Conservation (phyloP, 1,139 yeast species). For the Suhomyces coccinellae region DNA sequence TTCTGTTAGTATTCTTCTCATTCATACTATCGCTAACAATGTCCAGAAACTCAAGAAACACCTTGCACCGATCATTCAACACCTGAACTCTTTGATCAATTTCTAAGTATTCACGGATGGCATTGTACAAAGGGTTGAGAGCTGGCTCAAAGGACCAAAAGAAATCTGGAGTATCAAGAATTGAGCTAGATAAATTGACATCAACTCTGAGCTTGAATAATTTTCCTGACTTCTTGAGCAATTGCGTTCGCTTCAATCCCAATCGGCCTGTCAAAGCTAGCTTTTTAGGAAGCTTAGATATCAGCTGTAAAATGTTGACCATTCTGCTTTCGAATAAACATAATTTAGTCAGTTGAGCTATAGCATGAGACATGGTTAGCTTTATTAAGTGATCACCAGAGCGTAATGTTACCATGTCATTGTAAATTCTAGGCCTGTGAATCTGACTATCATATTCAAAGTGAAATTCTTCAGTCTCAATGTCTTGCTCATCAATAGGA, state of each 20-base stretch:
- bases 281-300: slow-evolving; percentile 83
- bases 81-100: slow-evolving; percentile 94
- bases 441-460: slow-evolving; percentile 84
- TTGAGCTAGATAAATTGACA: slow-evolving; percentile 86
- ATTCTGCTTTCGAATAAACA: slow-evolving; percentile 90
- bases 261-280: slow-evolving; percentile 86
- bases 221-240: slow-evolving; percentile 84
- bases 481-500: slow-evolving; percentile 84
- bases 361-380: slow-evolving; percentile 91
- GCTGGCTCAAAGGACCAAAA: slow-evolving; percentile 98
- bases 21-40: slow-evolving; percentile 93
- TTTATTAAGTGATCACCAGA: slow-evolving; percentile 93
- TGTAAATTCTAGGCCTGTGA: slow-evolving; percentile 84
- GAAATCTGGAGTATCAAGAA: slow-evolving; percentile 91
- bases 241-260: slow-evolving; percentile 75
- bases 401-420: slow-evolving; percentile 88
- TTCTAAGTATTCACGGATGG: slow-evolving; percentile 88
- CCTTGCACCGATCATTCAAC: slow-evolving; percentile 88
- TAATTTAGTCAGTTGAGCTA: slow-evolving; percentile 92
- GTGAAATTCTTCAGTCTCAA: slow-evolving; percentile 93
- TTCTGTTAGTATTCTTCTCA: slow-evolving; percentile 85
- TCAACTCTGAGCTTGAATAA: slow-evolving; percentile 88
- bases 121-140: slow-evolving; percentile 84
- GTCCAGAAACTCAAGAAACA: slow-evolving; percentile 89
- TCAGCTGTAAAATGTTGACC: slow-evolving; percentile 79